Percentiles rank a stretch among this genome's conserved stretches.
These are phyloP conservation scores for Pleomassaria siparia DNA, from an alignment of 2,329 filamentous ascomycete genomes.

Conservation along the genomic window DNA sequence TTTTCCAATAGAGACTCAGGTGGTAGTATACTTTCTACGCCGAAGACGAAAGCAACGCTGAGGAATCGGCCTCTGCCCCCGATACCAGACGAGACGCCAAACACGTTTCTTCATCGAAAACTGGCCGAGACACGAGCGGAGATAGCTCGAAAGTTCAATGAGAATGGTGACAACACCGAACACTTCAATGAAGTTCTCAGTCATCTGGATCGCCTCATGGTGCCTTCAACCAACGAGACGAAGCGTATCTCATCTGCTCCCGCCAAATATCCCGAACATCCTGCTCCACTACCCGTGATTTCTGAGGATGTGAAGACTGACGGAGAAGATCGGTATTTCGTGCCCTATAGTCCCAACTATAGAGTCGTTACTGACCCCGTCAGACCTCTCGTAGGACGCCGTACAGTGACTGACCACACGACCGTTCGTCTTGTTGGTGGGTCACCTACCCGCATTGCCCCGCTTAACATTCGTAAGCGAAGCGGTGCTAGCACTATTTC, in stretches of 20 bases:
- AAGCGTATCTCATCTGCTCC: constrained; percentile 53
- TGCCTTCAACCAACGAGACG: constrained; percentile 40
- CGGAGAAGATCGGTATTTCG: constrained; percentile 30
- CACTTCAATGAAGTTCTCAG: constrained; percentile 63
- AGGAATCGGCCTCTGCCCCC: constrained; percentile 48
- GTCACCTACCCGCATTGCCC: constrained; percentile 54
- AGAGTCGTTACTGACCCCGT: constrained; percentile 49
- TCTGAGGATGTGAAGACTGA: constrained; percentile 52
- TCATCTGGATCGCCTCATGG: constrained; percentile 60
- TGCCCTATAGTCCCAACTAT: constrained; percentile 30
- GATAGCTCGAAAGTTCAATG: constrained; percentile 55
- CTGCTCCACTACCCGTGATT: constrained; percentile 51
- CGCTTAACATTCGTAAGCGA: constrained; percentile 59
- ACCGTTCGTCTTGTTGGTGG: constrained; percentile 62
- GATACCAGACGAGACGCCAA: constrained; percentile 51
- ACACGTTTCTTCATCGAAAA: constrained; percentile 56
- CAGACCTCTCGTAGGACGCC: constrained; percentile 26
- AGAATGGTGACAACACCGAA: constrained; percentile 48
- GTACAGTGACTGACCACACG: constrained; percentile 32
- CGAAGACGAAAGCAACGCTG: constrained; percentile 32
- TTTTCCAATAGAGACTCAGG: constrained; percentile 45
- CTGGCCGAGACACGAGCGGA: constrained; percentile 61
- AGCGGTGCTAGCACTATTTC: constrained; percentile 36
- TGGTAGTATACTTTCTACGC: constrained; percentile 30
- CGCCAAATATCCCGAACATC: constrained; percentile 31